Base-by-base conservation (phyloP, 495 filamentous ascomycete genomes). In the Coniosporium apollinis region DNA sequence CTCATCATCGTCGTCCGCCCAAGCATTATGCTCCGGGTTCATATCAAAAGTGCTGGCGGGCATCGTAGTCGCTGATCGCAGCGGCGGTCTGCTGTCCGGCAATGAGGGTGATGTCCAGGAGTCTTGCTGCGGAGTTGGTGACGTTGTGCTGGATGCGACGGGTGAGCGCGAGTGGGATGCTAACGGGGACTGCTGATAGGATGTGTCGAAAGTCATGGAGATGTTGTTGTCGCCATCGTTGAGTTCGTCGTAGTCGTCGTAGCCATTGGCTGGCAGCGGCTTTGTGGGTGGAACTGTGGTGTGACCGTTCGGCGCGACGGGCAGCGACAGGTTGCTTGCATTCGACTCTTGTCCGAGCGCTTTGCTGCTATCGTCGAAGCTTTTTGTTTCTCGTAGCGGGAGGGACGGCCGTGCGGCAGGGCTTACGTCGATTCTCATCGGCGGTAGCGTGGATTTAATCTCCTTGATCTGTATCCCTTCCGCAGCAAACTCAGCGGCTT, bases 371-470 rank as follows among this genome's bases (percentile, higher is more conserved):
- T 46, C 51, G 9, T 61, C 57, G 34, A 60, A 60, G 32, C 61
- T 69, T 48, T 66, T 72, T 0, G 65, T 58, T 41, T 65, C 60
- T 22, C 66, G 60, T 11, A 68, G 48, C 7, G 47, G 52, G 5
- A 60, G 48, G 7, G 62, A 49, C 14, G 58, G 47, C 5, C 50
- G 48, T 8, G 52, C 45, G 21, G 24, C 24, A 26, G 7, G 24
- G 24, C 24, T 64, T 32, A 75, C 43, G 34, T 85, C 69, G 30
- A 93, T 63, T 46, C 85, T 86, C 64, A 94, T 86, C 1, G 85
- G 79, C 32, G 86, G 85, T 13, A 94, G 58, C 3, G 86, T 94
- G 8, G 79, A 85, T 49, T 86, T 74, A 22, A 94, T 61, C 56
- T 97, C 79, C 49, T 70, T 76, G 38, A 92, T 70, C 50, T 82